Conservation (phyloP, 805 yeast species). For the Metschnikowia proteae region DNA sequence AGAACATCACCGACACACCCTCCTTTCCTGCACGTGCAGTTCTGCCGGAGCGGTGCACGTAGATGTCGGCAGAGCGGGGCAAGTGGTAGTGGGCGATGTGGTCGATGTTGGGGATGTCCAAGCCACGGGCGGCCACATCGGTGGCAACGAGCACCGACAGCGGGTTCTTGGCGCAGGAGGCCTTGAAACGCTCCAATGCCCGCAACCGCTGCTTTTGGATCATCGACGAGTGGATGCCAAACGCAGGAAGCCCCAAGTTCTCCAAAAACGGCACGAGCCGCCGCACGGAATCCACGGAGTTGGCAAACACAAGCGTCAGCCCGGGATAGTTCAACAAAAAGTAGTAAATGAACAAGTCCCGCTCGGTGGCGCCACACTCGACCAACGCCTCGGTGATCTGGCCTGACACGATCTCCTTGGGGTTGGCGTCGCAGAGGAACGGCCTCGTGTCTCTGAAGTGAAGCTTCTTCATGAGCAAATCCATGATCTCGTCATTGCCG, state of each 20-base stretch:
- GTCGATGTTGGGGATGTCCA: constrained; percentile 84
- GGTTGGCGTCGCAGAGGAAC: constrained; percentile 76
- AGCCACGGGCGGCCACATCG: constrained; percentile 97
- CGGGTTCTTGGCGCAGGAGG: constrained; percentile 43
- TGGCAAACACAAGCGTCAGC: constrained; percentile 84
- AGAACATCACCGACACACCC: constrained; percentile 92
- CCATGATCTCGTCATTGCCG: constrained; percentile 58
- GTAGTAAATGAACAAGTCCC: constrained; percentile 87
- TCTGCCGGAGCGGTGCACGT: constrained; percentile 94
- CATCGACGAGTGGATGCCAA: constrained; percentile 91
- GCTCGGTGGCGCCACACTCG: constrained; percentile 85
- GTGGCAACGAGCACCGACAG: constrained; percentile 81
- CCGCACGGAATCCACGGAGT: constrained; percentile 92
- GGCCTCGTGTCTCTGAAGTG: constrained; percentile 69
- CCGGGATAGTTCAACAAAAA: constrained; percentile 85
- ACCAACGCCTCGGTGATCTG: constrained; percentile 79
- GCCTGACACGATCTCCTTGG: constrained; percentile 72
- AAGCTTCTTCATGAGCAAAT: constrained; percentile 63
- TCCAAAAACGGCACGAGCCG: constrained; percentile 73
- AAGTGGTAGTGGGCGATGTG: constrained; percentile 96
- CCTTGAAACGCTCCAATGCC: constrained; percentile 75
- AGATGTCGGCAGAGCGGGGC: constrained; percentile 91
- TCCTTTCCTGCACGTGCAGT: constrained; percentile 95
- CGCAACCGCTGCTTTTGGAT: constrained; percentile 88
- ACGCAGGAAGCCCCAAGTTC: constrained; percentile 62